Conservation (phyloP, 2,329 filamentous ascomycete species). For the Anisogramma anomala region DNA sequence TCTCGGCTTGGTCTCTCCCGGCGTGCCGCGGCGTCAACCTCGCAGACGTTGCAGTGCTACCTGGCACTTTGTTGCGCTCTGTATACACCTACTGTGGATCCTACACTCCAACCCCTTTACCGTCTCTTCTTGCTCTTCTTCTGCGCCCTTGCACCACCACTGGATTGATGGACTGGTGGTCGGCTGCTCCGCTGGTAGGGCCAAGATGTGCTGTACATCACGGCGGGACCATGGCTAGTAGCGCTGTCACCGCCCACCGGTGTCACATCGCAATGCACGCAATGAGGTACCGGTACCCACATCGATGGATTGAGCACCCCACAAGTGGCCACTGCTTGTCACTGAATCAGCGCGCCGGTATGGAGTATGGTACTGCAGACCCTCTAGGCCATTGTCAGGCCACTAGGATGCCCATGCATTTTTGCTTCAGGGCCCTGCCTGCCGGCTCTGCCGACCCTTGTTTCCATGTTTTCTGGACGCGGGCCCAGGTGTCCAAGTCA, state of each 20-base stretch:
- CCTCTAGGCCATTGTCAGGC: constrained; percentile 5
- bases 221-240: constrained; percentile 6
- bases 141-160: not conserved
- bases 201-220: no score
- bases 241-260: constrained; percentile 10
- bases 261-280: constrained; percentile 2
- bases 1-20: constrained; percentile 14
- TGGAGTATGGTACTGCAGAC: not conserved
- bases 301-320: not conserved
- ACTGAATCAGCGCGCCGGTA: no score
- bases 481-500: constrained; percentile 6
- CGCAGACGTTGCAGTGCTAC: not conserved
- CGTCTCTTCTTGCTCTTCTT: constrained; percentile 4
- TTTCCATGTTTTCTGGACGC: constrained; percentile 7
- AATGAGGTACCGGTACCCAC: constrained; percentile 5
- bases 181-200: constrained; percentile 6
- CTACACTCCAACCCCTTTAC: constrained; percentile 10
- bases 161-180: not conserved
- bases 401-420: constrained; percentile 4
- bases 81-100: constrained; percentile 6
- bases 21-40: constrained; percentile 9
- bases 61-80: constrained; percentile 4
- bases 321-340: no score
- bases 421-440: constrained; percentile 5
- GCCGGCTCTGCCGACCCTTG: constrained; percentile 7